phyloP scores from a whole-genome alignment of 1,139 yeast genomes.

The Kodamaea sp. region DNA sequence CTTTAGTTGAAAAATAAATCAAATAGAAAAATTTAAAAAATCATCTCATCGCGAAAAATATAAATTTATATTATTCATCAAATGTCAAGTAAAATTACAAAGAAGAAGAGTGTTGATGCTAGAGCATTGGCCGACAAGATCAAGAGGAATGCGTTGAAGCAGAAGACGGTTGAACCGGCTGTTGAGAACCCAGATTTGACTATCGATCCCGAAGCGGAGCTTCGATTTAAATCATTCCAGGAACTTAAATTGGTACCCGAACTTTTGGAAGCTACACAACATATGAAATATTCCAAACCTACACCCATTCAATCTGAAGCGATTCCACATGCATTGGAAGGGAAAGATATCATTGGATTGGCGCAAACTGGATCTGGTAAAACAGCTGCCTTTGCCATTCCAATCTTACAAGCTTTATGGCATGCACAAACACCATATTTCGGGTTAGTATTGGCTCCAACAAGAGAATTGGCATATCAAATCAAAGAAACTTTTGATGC shows the following conservation, averaged over 20 bases:
- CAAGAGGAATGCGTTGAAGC: conserved; percentile 49
- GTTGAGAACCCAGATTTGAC: conserved; percentile 6
- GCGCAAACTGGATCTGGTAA: conserved; percentile 87
- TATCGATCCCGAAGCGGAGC: conserved; percentile 7
- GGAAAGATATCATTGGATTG: conserved; percentile 76
- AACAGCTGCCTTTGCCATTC: conserved; percentile 85
- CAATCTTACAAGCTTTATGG: conserved; percentile 88
- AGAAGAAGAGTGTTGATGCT: conserved; percentile 1
- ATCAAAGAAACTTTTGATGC: conserved; percentile 95
- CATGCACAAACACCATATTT: conserved; percentile 83
- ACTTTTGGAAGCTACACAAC: conserved; percentile 72
- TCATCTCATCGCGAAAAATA: conserved; percentile 7
- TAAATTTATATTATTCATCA: background rate
- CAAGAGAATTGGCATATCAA: conserved; percentile 95
- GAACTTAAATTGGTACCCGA: conserved; percentile 73
- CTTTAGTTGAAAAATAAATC: background rate
- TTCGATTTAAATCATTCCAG: conserved; percentile 37
- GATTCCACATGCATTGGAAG: conserved; percentile 87
- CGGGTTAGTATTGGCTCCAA: conserved; percentile 90
- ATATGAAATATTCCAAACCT: conserved; percentile 61
- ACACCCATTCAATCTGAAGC: conserved; percentile 93
- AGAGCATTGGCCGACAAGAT: conserved; percentile 46
- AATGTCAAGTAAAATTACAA: background rate
- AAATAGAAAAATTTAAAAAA: background rate
- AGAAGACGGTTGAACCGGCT: conserved; percentile 18